Conservation (phyloP, 306 rosid genomes). For the Citrullus amarus region DNA sequence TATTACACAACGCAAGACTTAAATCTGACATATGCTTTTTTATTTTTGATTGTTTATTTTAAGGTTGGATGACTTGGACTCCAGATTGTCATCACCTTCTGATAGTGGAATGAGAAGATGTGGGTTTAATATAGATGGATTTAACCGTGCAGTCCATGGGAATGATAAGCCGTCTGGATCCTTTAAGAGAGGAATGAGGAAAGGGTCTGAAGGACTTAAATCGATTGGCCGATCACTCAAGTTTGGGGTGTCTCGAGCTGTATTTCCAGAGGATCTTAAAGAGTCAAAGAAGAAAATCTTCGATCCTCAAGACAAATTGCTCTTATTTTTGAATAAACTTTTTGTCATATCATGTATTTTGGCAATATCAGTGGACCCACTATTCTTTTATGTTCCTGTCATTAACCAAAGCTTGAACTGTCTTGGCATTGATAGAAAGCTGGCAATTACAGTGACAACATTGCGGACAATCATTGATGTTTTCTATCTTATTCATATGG, state of each 20-base stretch:
- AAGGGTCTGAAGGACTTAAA: conserved; percentile 91
- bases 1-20: not conserved
- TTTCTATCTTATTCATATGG: conserved; percentile 88
- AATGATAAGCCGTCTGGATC: conserved; percentile 65
- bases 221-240: conserved; percentile 78
- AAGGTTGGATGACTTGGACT: conserved; percentile 85
- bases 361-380: conserved; percentile 86
- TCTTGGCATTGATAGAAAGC: conserved; percentile 66
- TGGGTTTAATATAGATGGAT: conserved; percentile 60
- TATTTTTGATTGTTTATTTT: conserved; percentile 14
- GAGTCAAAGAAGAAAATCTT: conserved; percentile 83
- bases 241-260: conserved; percentile 79
- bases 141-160: conserved; percentile 39
- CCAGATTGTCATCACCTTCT: conserved; percentile 59
- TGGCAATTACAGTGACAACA: conserved; percentile 73
- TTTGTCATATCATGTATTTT: conserved; percentile 77
- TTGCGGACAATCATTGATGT: conserved; percentile 71
- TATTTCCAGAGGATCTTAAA: conserved; percentile 91
- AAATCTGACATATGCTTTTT: conserved; percentile 14
- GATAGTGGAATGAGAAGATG: conserved; percentile 50
- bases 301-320: conserved; percentile 87
- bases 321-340: conserved; percentile 67
- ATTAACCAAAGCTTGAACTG: conserved; percentile 39
- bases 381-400: conserved; percentile 87
- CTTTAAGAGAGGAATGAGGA: conserved; percentile 78